A percentile compares a stretch with the other conserved stretches of the same genome.
These are phyloP conservation scores for Eimeria brunetti DNA, from an alignment of 169 alveolate species.

Conservation along the genomic window DNA sequence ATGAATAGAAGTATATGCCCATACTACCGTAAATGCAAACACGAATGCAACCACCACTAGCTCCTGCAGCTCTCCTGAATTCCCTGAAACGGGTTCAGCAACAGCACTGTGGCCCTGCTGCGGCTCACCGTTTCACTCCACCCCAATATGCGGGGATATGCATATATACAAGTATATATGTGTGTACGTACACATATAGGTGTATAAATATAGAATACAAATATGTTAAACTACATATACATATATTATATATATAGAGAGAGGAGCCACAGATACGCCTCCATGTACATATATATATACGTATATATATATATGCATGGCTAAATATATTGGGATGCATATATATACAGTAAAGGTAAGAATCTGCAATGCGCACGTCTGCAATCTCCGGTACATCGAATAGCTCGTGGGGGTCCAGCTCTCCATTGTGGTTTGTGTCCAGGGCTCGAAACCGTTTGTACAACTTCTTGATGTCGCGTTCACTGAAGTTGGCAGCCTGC, in stretches of 20 bases:
- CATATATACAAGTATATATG: no score
- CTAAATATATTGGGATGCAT: no score
- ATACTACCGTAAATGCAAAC: no score
- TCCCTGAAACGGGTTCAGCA: neutral
- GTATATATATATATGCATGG: no score
- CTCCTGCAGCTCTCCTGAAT: neutral
- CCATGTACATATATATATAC: no score
- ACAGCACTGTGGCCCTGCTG: neutral
- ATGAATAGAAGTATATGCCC: neutral
- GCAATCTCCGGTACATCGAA: slow-evolving; percentile 97
- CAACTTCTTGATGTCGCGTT: slow-evolving; percentile 94
- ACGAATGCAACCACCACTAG: neutral
- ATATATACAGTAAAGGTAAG: no score
- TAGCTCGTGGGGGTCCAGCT: slow-evolving; percentile 97
- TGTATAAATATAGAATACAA: no score
- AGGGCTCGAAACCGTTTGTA: slow-evolving; percentile 94
- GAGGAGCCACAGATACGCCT: neutral
- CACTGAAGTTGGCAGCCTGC: slow-evolving; percentile 93
- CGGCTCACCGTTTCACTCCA: neutral
- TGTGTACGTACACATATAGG: no score
- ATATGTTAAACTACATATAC: no score
- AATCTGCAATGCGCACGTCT: slow-evolving; percentile 82
- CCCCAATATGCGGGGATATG: neutral
- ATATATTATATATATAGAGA: neutral
- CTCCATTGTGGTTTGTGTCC: slow-evolving; percentile 96